These are phyloP conservation scores for Colletotrichum sidae DNA, from an alignment of 2,329 filamentous ascomycete species.

Conservation along the genomic window DNA sequence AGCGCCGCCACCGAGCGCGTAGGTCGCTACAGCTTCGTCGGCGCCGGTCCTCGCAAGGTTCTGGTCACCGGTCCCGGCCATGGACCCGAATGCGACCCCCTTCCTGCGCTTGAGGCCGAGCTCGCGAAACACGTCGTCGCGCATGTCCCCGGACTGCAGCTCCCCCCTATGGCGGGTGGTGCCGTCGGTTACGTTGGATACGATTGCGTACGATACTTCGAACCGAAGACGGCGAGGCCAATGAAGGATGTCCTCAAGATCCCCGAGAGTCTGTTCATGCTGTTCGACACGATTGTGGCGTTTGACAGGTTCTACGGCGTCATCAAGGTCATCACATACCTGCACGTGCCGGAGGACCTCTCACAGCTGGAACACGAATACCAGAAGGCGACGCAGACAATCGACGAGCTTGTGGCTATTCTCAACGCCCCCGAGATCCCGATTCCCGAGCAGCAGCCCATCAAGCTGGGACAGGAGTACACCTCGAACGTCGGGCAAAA, in stretches of 20 bases:
- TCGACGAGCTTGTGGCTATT: slow-evolving; percentile 76
- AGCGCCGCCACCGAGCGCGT: slow-evolving; percentile 94
- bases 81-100: slow-evolving; percentile 85
- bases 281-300: slow-evolving; percentile 93
- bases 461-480: slow-evolving; percentile 80
- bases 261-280: slow-evolving; percentile 96
- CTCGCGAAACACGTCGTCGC: slow-evolving; percentile 83
- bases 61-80: slow-evolving; percentile 89
- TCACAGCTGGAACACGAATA: slow-evolving; percentile 76
- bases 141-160: slow-evolving; percentile 81
- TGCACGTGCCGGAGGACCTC: slow-evolving; percentile 72
- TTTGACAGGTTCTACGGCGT: slow-evolving; percentile 96
- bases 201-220: slow-evolving; percentile 97
- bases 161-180: slow-evolving; percentile 90
- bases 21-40: slow-evolving; percentile 95
- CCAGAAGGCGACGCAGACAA: slow-evolving; percentile 70
- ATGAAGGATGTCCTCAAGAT: slow-evolving; percentile 90
- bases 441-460: slow-evolving; percentile 80
- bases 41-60: slow-evolving; percentile 82
- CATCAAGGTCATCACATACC: slow-evolving; percentile 92
- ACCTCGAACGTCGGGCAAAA: slow-evolving; percentile 90
- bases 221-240: slow-evolving; percentile 91
- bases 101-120: slow-evolving; percentile 85
- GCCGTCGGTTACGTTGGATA: slow-evolving; percentile 98
- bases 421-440: slow-evolving; percentile 81